phyloP scores from a whole-genome alignment of 1,139 yeast genomes.

The Blastobotrys indianensis region DNA sequence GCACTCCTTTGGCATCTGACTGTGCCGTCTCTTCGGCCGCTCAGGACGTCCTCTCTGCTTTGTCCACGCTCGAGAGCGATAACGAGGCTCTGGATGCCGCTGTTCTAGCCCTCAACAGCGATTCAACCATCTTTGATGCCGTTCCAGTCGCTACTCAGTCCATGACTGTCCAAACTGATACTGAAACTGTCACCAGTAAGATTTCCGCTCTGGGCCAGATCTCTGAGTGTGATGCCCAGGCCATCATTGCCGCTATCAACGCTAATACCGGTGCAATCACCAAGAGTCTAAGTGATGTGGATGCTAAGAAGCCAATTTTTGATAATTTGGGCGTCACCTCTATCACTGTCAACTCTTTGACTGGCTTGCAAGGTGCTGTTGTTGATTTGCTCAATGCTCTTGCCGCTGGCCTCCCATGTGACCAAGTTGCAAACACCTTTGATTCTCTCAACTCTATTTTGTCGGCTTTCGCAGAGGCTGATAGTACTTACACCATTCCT shows the following conservation, averaged over 20 bases:
- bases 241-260: background rate
- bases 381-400: conserved; percentile 4
- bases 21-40: conserved; percentile 5
- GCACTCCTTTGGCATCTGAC: background rate
- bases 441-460: conserved; percentile 2
- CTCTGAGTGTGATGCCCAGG: conserved; percentile 5
- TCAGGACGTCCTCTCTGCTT: background rate
- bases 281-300: conserved; percentile 3
- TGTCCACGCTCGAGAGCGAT: background rate
- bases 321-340: conserved; percentile 1
- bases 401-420: conserved; percentile 5
- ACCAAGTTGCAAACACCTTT: conserved; percentile 6
- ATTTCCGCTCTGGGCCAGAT: conserved; percentile 2
- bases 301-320: conserved; percentile 2
- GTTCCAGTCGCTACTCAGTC: background rate
- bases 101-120: background rate
- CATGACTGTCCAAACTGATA: background rate
- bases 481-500: background rate
- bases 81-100: conserved; percentile 4
- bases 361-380: conserved; percentile 2
- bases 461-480: conserved; percentile 6
- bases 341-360: background rate
- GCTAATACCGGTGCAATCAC: background rate
- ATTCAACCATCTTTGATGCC: background rate
- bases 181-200: conserved; percentile 2